A percentile compares a stretch with the other conserved stretches of the same genome.
These are phyloP conservation scores for Rhizophagus sp. DNA, from an alignment of 192 early-diverging fungal species.

Conservation along the genomic window DNA sequence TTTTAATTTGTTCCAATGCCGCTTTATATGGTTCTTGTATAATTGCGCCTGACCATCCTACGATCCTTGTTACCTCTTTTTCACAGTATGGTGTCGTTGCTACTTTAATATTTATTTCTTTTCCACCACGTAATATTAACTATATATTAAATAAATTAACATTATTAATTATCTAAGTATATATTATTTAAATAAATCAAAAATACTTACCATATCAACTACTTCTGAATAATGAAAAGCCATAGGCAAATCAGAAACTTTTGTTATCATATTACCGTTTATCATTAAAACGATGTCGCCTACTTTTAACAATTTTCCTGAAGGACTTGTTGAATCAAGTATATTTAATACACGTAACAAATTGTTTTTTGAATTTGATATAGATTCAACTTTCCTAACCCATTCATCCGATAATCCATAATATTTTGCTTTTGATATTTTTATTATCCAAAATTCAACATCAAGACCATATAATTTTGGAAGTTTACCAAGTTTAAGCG, in stretches of 20 bases:
- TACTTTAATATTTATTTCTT: slow-evolving; percentile 64
- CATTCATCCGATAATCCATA: slow-evolving; percentile 60
- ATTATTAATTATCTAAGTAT: background rate
- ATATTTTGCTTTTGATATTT: slow-evolving; percentile 59
- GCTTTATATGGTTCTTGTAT: slow-evolving; percentile 75
- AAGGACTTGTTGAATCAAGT: slow-evolving; percentile 58
- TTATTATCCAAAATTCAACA: slow-evolving; percentile 61
- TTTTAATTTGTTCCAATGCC: slow-evolving; percentile 64
- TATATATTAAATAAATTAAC: slow-evolving; percentile 19
- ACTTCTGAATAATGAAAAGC: slow-evolving; percentile 47
- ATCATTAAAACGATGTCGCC: slow-evolving; percentile 72
- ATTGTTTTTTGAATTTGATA: slow-evolving; percentile 49
- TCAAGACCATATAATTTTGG: slow-evolving; percentile 58
- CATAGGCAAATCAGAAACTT: slow-evolving; percentile 58
- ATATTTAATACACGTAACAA: slow-evolving; percentile 58
- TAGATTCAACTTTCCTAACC: slow-evolving; percentile 60
- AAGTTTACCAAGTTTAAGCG: slow-evolving; percentile 48
- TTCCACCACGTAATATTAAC: slow-evolving; percentile 70
- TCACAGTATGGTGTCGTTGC: slow-evolving; percentile 60
- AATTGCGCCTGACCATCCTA: slow-evolving; percentile 86
- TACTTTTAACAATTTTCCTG: slow-evolving; percentile 56
- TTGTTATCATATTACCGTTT: slow-evolving; percentile 60
- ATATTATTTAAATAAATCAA: background rate
- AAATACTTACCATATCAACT: slow-evolving; percentile 51
- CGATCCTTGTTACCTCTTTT: slow-evolving; percentile 61